Percentiles rank a stretch among this genome's conserved stretches.
Evolutionary conservation across 2,329 filamentous ascomycete species (phyloP).

Genomic region (Trichophyton simii): DNA sequence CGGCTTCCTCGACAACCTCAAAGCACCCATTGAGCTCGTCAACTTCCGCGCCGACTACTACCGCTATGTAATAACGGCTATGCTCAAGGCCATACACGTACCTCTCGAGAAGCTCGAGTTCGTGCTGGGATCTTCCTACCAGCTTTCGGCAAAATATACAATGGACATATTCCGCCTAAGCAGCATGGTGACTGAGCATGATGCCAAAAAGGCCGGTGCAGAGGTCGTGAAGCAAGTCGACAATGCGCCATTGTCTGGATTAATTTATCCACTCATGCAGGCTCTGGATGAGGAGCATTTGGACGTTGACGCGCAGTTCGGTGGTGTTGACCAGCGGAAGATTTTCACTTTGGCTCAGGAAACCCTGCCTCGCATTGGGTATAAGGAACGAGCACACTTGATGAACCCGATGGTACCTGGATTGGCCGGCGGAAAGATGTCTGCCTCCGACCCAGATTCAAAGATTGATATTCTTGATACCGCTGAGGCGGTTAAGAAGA

Average conservation of each 20-base stretch:
- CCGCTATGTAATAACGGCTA: conserved; percentile 53
- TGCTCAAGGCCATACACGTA: conserved; percentile 62
- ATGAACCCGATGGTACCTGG: conserved; percentile 88
- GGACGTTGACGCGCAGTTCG: conserved; percentile 77
- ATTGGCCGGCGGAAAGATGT: conserved; percentile 75
- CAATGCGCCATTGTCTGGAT: conserved; percentile 59
- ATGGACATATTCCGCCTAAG: conserved; percentile 79
- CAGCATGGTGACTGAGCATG: conserved; percentile 58
- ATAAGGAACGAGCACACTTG: conserved; percentile 60
- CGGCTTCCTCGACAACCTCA: conserved; percentile 42
- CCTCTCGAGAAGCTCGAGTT: conserved; percentile 61
- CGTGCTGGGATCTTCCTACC: conserved; percentile 64
- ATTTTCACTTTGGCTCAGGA: conserved; percentile 79
- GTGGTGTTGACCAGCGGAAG: conserved; percentile 74
- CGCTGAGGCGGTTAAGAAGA: conserved; percentile 62
- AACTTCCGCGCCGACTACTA: conserved; percentile 68
- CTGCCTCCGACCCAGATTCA: conserved; percentile 46
- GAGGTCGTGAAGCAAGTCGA: conserved; percentile 89
- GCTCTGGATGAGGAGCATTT: conserved; percentile 84
- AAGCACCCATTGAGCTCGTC: conserved; percentile 71
- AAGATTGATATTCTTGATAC: conserved; percentile 90
- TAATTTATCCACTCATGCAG: conserved; percentile 80
- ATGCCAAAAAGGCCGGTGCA: conserved; percentile 79
- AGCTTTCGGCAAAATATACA: conserved; percentile 54
- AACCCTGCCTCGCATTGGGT: conserved; percentile 72